Percentiles rank a stretch among this genome's conserved stretches.
These are phyloP conservation scores for Phyllosticta citrichinensis DNA, from an alignment of 2,329 filamentous ascomycete genomes.

Conservation along the genomic window DNA sequence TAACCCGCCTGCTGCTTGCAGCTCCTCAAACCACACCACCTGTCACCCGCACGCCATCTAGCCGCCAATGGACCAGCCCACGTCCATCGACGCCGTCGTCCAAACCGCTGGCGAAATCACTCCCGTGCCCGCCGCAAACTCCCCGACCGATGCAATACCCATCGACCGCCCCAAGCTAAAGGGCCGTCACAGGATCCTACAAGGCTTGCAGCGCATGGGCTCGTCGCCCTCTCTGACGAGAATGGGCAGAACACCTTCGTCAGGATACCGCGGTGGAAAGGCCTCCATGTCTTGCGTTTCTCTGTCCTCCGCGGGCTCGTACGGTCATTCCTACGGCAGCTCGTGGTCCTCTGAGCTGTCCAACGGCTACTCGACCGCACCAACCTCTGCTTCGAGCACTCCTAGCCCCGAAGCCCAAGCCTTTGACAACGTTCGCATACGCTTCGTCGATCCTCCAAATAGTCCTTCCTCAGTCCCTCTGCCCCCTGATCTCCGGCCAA, in stretches of 20 bases:
- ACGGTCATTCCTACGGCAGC: conserved; percentile 44
- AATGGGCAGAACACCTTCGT: conserved; percentile 53
- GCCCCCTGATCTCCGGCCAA: conserved; percentile 50
- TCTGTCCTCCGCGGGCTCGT: conserved; percentile 42
- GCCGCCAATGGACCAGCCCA: conserved; percentile 2
- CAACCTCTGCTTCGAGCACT: conserved; percentile 41
- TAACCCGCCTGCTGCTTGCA: background rate
- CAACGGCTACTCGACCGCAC: conserved; percentile 46
- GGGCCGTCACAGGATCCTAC: conserved; percentile 59
- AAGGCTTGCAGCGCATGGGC: conserved; percentile 68
- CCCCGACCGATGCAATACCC: conserved; percentile 2
- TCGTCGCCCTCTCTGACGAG: conserved; percentile 65
- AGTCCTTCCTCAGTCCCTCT: conserved; percentile 48
- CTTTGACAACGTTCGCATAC: conserved; percentile 45
- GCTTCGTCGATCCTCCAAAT: conserved; percentile 41
- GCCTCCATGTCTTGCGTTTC: conserved; percentile 57
- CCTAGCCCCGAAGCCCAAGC: conserved; percentile 36
- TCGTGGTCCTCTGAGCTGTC: conserved; percentile 48
- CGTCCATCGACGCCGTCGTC: conserved; percentile 9
- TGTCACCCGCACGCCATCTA: background rate
- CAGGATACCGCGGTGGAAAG: conserved; percentile 54
- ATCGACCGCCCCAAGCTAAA: conserved; percentile 44
- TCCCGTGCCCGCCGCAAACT: background rate
- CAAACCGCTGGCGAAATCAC: background rate
- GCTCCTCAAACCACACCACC: background rate